Evolutionary conservation across 768 basidiomycete species (phyloP).

Genomic region (Cantharellus cinnabarinus): DNA sequence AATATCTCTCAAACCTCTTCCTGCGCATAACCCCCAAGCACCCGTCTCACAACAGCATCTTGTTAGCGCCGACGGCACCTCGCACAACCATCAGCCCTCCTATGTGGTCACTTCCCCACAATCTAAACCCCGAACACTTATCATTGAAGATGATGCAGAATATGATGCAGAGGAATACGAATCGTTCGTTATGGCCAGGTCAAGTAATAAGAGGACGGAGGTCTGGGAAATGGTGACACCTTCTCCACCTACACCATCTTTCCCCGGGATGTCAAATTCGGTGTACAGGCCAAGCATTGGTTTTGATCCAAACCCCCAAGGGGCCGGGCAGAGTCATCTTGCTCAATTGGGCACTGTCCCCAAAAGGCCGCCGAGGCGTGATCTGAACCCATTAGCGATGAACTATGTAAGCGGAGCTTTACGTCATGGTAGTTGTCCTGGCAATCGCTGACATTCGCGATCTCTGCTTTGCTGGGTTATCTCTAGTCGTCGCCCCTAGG

Average conservation of each 20-base stretch:
- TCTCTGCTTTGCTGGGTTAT: background rate
- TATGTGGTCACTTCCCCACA: background rate
- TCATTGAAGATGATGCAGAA: background rate
- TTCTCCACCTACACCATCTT: background rate
- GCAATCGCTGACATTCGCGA: background rate
- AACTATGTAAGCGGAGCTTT: background rate
- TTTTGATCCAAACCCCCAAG: background rate
- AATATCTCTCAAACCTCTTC: background rate
- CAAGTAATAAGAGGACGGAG: background rate
- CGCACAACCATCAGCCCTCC: background rate
- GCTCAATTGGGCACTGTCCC: background rate
- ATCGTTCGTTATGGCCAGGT: background rate
- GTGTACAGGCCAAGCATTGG: background rate
- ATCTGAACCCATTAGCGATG: background rate
- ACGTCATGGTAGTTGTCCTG: background rate
- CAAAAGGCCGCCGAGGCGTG: background rate
- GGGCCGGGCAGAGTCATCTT: background rate
- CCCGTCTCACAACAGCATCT: background rate
- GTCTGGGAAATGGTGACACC: slow-evolving; percentile 1
- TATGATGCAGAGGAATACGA: background rate
- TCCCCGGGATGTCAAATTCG: background rate
- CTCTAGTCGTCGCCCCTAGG: background rate
- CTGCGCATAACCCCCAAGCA: background rate
- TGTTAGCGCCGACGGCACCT: background rate
- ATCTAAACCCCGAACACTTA: background rate